phyloP scores from a whole-genome alignment of 2,329 filamentous ascomycete species.

The Bimuria novae-zelandiae region DNA sequence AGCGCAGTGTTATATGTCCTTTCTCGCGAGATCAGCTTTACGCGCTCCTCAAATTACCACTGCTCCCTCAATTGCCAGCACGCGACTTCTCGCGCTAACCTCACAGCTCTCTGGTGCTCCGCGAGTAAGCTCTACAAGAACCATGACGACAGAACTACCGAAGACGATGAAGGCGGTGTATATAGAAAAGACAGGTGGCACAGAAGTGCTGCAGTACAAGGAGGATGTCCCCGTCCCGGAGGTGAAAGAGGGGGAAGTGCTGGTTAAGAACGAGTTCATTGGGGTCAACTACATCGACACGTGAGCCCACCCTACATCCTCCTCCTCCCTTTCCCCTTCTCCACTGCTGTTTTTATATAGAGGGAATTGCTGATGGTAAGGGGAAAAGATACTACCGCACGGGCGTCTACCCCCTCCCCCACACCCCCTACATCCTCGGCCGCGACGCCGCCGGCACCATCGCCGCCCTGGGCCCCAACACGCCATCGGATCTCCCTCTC shows the following conservation, averaged over 20 bases:
- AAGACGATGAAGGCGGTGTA: slow-evolving; percentile 74
- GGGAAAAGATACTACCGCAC: slow-evolving; percentile 93
- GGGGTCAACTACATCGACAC: slow-evolving; percentile 92
- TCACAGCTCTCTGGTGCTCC: slow-evolving; percentile 17
- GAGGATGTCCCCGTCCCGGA: slow-evolving; percentile 72
- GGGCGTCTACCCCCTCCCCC: slow-evolving; percentile 73
- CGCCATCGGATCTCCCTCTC: slow-evolving; percentile 59
- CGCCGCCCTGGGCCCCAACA: slow-evolving; percentile 62
- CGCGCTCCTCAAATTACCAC: slow-evolving; percentile 5
- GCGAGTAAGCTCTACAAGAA: slow-evolving; percentile 19
- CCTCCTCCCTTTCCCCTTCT: not conserved
- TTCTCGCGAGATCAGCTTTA: not conserved
- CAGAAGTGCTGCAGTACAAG: slow-evolving; percentile 72
- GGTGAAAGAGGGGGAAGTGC: slow-evolving; percentile 70
- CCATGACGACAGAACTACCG: slow-evolving; percentile 57
- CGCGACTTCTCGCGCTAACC: slow-evolving; percentile 24
- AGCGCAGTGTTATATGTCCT: not conserved
- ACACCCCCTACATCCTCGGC: slow-evolving; percentile 75
- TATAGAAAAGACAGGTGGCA: slow-evolving; percentile 72
- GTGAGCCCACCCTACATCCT: slow-evolving; percentile 43
- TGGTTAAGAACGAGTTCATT: slow-evolving; percentile 78
- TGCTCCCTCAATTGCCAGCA: slow-evolving; percentile 17
- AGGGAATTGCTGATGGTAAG: no score
- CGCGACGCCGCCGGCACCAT: slow-evolving; percentile 78
- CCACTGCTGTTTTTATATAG: no score